Evolutionary conservation across 495 filamentous ascomycete species (phyloP).

Genomic region (Wilcoxina mikolae): DNA sequence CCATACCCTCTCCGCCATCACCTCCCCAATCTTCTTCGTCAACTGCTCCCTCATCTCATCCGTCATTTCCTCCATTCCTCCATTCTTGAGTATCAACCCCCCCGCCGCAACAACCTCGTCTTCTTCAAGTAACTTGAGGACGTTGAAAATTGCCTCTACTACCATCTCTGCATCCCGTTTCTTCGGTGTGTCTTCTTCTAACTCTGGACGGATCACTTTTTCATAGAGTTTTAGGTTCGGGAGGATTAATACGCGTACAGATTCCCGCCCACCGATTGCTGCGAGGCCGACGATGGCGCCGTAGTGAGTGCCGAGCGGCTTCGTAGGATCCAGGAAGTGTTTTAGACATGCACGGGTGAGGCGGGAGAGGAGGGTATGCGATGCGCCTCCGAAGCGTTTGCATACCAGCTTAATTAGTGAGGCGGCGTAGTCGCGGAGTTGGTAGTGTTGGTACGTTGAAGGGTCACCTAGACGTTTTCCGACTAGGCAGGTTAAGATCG

Average conservation of each 20-base stretch:
- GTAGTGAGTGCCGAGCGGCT: slow-evolving; percentile 67
- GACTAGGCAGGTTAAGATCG: slow-evolving; percentile 79
- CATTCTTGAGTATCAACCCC: too few relatives aligned
- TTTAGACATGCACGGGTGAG: slow-evolving; percentile 86
- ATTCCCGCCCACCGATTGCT: slow-evolving; percentile 59
- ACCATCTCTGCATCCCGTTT: slow-evolving; percentile 48
- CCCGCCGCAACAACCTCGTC: slow-evolving; percentile 1
- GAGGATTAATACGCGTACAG: slow-evolving; percentile 63
- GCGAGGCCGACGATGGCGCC: slow-evolving; percentile 69
- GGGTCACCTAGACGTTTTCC: slow-evolving; percentile 62
- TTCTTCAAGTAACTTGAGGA: slow-evolving; percentile 33
- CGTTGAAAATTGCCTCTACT: slow-evolving; percentile 44
- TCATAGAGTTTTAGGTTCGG: slow-evolving; percentile 71
- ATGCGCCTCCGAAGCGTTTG: slow-evolving; percentile 57
- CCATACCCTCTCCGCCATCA: slow-evolving; percentile 25
- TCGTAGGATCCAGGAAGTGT: slow-evolving; percentile 68
- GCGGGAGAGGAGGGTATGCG: slow-evolving; percentile 64
- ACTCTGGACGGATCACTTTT: slow-evolving; percentile 40
- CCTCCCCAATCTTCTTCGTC: slow-evolving; percentile 17
- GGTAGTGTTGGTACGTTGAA: slow-evolving; percentile 47
- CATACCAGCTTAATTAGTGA: slow-evolving; percentile 59
- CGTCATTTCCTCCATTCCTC: not conserved
- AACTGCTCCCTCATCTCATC: slow-evolving; percentile 2
- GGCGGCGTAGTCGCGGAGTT: slow-evolving; percentile 69
- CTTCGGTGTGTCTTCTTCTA: slow-evolving; percentile 38